Conservation (phyloP, 1,139 yeast genomes). For the Candida pseudoviswanathii region DNA sequence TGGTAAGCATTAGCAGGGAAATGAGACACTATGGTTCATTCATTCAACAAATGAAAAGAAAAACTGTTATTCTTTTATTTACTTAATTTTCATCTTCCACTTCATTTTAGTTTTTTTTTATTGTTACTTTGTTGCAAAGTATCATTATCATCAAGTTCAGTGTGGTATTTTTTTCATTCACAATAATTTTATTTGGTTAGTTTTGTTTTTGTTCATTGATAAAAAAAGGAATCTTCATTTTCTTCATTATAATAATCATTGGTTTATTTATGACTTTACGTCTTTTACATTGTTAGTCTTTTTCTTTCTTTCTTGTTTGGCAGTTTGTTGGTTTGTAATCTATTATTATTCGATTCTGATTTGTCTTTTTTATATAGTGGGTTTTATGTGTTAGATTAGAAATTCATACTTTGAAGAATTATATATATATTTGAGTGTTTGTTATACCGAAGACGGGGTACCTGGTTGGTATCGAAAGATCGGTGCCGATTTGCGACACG, state of each 20-base stretch:
- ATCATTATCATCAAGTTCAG: conserved; percentile 2
- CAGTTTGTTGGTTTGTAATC: conserved; percentile 2
- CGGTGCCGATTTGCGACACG: neutral
- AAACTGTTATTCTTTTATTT: neutral
- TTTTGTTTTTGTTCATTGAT: neutral
- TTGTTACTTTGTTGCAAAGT: neutral
- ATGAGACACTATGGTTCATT: neutral
- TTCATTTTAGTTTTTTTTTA: conserved; percentile 1
- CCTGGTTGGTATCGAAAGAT: neutral
- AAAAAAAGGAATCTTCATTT: conserved; percentile 3
- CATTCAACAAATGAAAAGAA: no score
- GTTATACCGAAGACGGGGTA: neutral
- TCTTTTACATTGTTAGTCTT: conserved; percentile 1
- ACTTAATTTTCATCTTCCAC: neutral
- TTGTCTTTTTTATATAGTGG: conserved; percentile 4
- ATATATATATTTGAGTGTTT: neutral
- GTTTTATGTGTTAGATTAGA: conserved; percentile 4
- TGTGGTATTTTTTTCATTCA: neutral
- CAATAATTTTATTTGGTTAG: neutral
- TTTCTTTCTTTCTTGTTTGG: neutral
- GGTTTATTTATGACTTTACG: conserved; percentile 3
- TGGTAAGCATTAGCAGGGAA: conserved; percentile 7
- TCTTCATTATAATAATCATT: conserved; percentile 2
- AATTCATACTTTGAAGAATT: neutral
- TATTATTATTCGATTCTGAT: conserved; percentile 1